A percentile compares a stretch with the other conserved stretches of the same genome.
Conservation (phyloP, 2,329 filamentous ascomycete genomes). For the Phyllosticta citrichinensis region DNA sequence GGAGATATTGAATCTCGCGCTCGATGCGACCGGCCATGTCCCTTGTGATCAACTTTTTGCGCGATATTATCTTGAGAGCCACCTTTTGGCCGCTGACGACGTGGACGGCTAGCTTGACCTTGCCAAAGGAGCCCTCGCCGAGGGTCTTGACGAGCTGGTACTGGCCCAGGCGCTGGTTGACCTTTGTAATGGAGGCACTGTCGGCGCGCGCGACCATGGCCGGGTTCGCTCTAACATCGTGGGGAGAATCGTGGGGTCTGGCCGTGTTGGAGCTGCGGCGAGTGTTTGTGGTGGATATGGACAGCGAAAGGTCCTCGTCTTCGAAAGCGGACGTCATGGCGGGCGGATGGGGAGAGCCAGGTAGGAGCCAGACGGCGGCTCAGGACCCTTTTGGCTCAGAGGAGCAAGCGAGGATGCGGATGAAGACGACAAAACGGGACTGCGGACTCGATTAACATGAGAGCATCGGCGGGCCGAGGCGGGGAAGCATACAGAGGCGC, state of each 20-base stretch:
- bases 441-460: background rate
- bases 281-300: conserved; percentile 15
- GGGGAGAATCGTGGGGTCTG: conserved; percentile 13
- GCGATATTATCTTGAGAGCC: conserved; percentile 92
- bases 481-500: conserved; percentile 3
- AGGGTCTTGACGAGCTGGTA: conserved; percentile 86
- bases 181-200: conserved; percentile 34
- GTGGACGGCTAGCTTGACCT: conserved; percentile 94
- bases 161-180: conserved; percentile 78
- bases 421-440: background rate
- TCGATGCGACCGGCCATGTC: conserved; percentile 98
- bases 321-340: conserved; percentile 47
- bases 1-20: conserved; percentile 95
- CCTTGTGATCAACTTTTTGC: conserved; percentile 89
- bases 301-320: conserved; percentile 44
- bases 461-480: background rate
- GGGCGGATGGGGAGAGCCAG: background rate
- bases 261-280: conserved; percentile 12
- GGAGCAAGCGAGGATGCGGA: background rate
- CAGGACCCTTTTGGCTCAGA: background rate
- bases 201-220: background rate
- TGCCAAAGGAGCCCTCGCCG: conserved; percentile 94
- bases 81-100: conserved; percentile 89
- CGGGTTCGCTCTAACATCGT: conserved; percentile 1
- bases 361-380: background rate